Conservation (phyloP, 2,329 filamentous ascomycete species). For the Ceratocystis ficicola region DNA sequence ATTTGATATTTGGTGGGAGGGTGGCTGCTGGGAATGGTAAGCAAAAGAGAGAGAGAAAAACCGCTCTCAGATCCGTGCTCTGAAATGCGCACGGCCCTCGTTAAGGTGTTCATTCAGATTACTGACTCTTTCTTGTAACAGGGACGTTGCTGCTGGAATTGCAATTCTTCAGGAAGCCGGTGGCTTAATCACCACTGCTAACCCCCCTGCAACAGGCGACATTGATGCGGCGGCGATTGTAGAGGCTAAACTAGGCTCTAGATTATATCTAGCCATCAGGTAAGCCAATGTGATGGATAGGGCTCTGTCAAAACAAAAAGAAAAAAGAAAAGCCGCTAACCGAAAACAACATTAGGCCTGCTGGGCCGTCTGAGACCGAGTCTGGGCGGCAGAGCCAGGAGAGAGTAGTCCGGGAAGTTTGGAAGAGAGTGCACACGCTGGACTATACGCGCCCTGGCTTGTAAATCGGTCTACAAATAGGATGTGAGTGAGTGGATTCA, state of each 20-base stretch:
- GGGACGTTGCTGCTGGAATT: conserved; percentile 66
- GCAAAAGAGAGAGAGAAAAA: conserved; percentile 24
- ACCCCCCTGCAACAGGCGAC: conserved; percentile 48
- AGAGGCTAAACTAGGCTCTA: conserved; percentile 50
- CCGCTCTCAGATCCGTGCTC: not conserved
- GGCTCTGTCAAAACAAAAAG: not conserved
- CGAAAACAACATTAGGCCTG: conserved; percentile 38
- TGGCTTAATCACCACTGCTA: conserved; percentile 60
- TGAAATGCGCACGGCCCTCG: not conserved
- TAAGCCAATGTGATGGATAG: conserved; percentile 27
- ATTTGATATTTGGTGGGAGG: conserved; percentile 76
- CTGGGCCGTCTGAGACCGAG: conserved; percentile 48
- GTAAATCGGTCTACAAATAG: not conserved
- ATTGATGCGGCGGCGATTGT: conserved; percentile 40
- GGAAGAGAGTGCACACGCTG: conserved; percentile 53
- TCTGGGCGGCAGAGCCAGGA: conserved; percentile 56
- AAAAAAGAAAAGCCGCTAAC: conserved; percentile 7
- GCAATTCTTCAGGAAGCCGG: conserved; percentile 62
- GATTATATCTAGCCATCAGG: conserved; percentile 60
- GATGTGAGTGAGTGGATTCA: not conserved
- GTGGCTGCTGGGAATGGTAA: conserved; percentile 68
- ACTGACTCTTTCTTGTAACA: conserved; percentile 24
- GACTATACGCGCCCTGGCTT: conserved; percentile 46
- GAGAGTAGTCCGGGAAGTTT: conserved; percentile 57
- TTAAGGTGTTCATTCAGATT: conserved; percentile 3